A percentile compares a stretch with the other conserved stretches of the same genome.
Conservation (phyloP, 176 grass and related monocot genomes). For the Lolium multiflorum region DNA sequence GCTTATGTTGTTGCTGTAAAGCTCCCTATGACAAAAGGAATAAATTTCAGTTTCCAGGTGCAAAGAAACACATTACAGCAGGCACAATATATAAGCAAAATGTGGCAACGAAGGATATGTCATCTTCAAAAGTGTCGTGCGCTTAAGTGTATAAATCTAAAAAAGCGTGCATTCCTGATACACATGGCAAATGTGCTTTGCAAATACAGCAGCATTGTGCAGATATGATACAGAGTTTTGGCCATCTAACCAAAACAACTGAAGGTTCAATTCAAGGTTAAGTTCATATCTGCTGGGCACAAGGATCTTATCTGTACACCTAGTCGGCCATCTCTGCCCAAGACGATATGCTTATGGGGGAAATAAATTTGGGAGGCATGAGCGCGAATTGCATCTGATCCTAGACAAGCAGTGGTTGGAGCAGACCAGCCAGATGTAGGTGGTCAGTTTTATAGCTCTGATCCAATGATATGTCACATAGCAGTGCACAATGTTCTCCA, state of each 20-base stretch:
- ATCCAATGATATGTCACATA: too few relatives aligned
- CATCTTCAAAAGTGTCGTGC: conserved; percentile 6
- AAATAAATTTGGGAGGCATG: conserved; percentile 1
- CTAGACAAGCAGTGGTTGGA: too few relatives aligned
- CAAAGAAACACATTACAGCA: neutral
- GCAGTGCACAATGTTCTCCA: too few relatives aligned
- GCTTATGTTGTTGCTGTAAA: conserved; percentile 85
- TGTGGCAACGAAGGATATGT: conserved; percentile 8
- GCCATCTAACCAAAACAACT: neutral
- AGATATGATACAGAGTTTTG: neutral
- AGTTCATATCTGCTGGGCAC: neutral
- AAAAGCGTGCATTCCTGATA: neutral
- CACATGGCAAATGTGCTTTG: neutral
- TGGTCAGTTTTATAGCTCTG: too few relatives aligned
- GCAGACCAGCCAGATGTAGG: too few relatives aligned
- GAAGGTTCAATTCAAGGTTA: conserved; percentile 20
- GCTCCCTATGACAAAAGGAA: conserved; percentile 57
- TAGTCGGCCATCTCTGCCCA: neutral
- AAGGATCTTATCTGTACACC: neutral
- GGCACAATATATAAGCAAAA: conserved; percentile 19
- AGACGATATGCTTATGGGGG: neutral
- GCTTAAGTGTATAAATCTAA: neutral
- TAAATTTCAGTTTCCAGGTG: conserved; percentile 36
- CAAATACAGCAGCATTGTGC: neutral
- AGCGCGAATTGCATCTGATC: too few relatives aligned